Conservation (phyloP, 495 filamentous ascomycete genomes). For the Hypoxylon subgilvum region DNA sequence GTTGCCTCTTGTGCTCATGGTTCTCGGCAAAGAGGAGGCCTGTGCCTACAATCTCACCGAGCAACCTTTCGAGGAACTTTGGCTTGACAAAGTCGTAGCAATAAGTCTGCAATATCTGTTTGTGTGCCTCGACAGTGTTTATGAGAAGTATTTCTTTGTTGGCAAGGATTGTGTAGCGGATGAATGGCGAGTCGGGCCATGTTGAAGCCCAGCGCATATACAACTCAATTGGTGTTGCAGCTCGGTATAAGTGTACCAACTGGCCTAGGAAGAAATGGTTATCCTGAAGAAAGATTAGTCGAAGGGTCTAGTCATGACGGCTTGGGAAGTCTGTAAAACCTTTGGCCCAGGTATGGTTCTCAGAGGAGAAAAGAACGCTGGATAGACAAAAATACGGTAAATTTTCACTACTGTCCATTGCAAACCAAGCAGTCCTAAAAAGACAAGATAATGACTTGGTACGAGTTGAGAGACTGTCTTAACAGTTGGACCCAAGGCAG, state of each 20-base stretch:
- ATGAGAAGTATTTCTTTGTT: slow-evolving; percentile 38
- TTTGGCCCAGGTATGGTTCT: slow-evolving; percentile 32
- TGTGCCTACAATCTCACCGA: slow-evolving; percentile 36
- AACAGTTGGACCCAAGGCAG: neutral
- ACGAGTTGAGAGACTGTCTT: neutral
- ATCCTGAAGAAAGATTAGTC: slow-evolving; percentile 10
- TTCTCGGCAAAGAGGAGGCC: slow-evolving; percentile 41
- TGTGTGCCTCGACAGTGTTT: slow-evolving; percentile 37
- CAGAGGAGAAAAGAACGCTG: slow-evolving; percentile 31
- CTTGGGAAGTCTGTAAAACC: neutral
- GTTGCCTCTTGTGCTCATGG: slow-evolving; percentile 35
- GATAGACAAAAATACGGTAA: slow-evolving; percentile 37
- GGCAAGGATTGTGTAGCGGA: slow-evolving; percentile 33
- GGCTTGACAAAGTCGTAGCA: slow-evolving; percentile 43
- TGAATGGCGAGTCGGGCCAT: slow-evolving; percentile 34
- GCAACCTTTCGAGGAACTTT: slow-evolving; percentile 20
- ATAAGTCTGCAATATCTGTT: slow-evolving; percentile 40
- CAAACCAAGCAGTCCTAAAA: slow-evolving; percentile 2
- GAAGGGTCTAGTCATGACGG: too few relatives aligned
- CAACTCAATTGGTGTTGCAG: slow-evolving; percentile 21
- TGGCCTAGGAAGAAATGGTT: slow-evolving; percentile 30
- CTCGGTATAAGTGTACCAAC: slow-evolving; percentile 15
- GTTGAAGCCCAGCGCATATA: slow-evolving; percentile 26
- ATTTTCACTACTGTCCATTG: slow-evolving; percentile 27
- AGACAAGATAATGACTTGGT: neutral